Evolutionary conservation across 768 basidiomycete species (phyloP).

Genomic region (Podaxis mareebaensis): DNA sequence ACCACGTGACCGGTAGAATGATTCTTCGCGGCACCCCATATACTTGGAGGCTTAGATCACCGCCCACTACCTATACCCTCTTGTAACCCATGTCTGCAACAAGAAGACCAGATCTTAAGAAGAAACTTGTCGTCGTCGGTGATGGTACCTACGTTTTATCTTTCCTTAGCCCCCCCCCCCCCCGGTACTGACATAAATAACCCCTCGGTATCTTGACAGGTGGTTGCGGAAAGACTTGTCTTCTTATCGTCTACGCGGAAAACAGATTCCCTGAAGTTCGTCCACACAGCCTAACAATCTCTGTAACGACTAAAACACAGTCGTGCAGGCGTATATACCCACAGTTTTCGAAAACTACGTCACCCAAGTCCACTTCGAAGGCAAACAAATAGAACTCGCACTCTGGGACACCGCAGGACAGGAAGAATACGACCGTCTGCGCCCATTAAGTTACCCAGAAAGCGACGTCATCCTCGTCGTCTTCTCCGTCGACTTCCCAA

Average conservation of each 20-base stretch:
- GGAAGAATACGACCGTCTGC: constrained; percentile 91
- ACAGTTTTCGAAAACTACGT: constrained; percentile 96
- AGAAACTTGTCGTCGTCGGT: constrained; percentile 86
- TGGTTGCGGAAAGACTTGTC: constrained; percentile 92
- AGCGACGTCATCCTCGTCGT: constrained; percentile 92
- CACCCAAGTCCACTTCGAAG: constrained; percentile 82
- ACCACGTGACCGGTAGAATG: not conserved
- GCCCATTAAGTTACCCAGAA: constrained; percentile 86
- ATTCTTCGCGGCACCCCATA: not conserved
- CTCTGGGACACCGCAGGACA: constrained; percentile 98
- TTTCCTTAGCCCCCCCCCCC: not conserved
- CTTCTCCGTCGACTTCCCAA: constrained; percentile 92
- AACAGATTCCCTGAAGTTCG: constrained; percentile 93
- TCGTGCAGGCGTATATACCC: constrained; percentile 83
- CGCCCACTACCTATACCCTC: constrained; percentile 29
- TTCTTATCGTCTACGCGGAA: constrained; percentile 95
- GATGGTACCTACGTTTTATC: constrained; percentile 52
- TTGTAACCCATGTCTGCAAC: constrained; percentile 11
- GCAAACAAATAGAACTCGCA: constrained; percentile 91
- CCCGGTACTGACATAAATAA: constrained; percentile 25
- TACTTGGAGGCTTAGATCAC: constrained; percentile 19
- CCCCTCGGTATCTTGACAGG: constrained; percentile 39
- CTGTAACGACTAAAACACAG: constrained; percentile 2
- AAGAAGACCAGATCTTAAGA: constrained; percentile 76
- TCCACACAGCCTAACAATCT: constrained; percentile 1